phyloP scores from a whole-genome alignment of 345 rosid species.

The Moricandia moricandioides region DNA sequence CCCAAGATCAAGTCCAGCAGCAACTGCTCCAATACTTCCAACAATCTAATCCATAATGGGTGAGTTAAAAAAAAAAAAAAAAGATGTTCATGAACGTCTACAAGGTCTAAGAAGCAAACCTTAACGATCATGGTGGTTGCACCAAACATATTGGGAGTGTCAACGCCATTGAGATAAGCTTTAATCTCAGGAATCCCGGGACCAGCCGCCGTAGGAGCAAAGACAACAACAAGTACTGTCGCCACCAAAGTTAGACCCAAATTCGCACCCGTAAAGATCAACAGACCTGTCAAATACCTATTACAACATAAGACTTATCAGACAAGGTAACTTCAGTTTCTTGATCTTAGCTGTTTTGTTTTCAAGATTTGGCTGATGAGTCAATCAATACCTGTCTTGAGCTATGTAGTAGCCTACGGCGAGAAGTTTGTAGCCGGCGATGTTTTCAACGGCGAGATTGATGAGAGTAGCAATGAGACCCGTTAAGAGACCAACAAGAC shows the following conservation, averaged over 20 bases:
- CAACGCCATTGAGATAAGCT: slow-evolving; percentile 95
- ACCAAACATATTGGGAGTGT: slow-evolving; percentile 93
- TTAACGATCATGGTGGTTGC: slow-evolving; percentile 73
- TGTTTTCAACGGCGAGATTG: slow-evolving; percentile 86
- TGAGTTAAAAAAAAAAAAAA: background rate
- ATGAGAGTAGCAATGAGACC: slow-evolving; percentile 81
- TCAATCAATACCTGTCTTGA: slow-evolving; percentile 47
- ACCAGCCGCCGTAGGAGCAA: slow-evolving; percentile 96
- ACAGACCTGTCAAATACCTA: slow-evolving; percentile 67
- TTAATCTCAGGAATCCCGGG: slow-evolving; percentile 96
- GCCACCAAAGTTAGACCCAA: slow-evolving; percentile 60
- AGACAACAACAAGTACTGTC: slow-evolving; percentile 67
- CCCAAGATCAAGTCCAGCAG: slow-evolving; percentile 86
- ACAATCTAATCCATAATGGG: slow-evolving; percentile 47
- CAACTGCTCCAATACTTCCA: slow-evolving; percentile 90
- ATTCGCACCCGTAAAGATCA: slow-evolving; percentile 58
- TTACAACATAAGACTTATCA: slow-evolving; percentile 10
- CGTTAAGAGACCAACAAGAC: slow-evolving; percentile 77
- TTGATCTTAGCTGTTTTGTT: background rate
- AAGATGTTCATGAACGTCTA: background rate
- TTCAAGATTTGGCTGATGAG: background rate
- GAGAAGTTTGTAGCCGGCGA: slow-evolving; percentile 87
- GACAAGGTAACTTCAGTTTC: slow-evolving; percentile 10
- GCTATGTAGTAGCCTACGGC: slow-evolving; percentile 60
- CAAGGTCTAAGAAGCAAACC: slow-evolving; percentile 42